Conservation (phyloP, 257 asterid genomes). For the Solanum tacnaense region DNA sequence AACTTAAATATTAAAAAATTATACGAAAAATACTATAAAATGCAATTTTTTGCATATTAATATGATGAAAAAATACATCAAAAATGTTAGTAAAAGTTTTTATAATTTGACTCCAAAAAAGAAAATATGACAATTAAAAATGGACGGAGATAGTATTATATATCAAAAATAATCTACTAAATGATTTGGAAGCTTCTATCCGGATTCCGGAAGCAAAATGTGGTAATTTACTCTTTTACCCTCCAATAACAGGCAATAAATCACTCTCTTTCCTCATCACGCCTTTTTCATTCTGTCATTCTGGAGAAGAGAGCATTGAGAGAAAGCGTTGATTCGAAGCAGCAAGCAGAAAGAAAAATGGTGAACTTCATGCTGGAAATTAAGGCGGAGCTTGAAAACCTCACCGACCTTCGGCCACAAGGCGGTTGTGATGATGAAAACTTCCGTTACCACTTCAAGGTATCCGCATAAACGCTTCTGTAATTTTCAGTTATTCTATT, state of each 20-base stretch:
- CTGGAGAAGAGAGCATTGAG: background rate
- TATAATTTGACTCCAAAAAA: too few relatives aligned
- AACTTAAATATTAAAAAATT: accelerated
- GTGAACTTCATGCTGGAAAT: slow-evolving; percentile 61
- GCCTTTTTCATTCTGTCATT: background rate
- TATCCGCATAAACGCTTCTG: background rate
- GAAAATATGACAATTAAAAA: too few relatives aligned
- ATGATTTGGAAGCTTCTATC: background rate
- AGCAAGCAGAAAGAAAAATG: slow-evolving; percentile 21
- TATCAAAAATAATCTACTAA: background rate
- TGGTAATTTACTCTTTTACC: background rate
- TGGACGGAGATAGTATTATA: accelerated
- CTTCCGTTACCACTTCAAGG: slow-evolving; percentile 69
- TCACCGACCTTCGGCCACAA: slow-evolving; percentile 69
- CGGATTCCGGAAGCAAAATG: background rate
- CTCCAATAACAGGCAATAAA: background rate
- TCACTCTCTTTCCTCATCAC: background rate
- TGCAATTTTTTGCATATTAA: too few relatives aligned
- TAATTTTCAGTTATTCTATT: background rate
- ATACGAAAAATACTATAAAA: too few relatives aligned
- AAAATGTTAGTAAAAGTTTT: too few relatives aligned
- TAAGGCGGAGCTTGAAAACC: slow-evolving; percentile 70
- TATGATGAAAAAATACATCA: too few relatives aligned
- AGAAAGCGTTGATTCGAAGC: slow-evolving; percentile 5
- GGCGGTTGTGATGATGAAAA: slow-evolving; percentile 69